Evolutionary conservation across 768 basidiomycete genomes (phyloP), one percentile per base, ranked within the genome.

Genomic region (Macrolepiota albuminosa): DNA sequence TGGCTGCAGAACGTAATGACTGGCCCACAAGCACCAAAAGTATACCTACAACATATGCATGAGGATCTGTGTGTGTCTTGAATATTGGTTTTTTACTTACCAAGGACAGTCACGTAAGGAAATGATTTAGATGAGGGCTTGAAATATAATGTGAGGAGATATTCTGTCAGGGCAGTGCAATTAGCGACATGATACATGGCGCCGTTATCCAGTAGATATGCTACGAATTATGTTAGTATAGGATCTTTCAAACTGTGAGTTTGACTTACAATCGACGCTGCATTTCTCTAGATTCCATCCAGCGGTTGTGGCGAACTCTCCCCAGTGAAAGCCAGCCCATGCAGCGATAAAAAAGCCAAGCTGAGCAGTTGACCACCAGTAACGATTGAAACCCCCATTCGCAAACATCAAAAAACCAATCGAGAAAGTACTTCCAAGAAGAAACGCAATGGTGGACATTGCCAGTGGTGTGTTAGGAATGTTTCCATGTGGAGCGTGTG

Each of bases 211-310:
- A 99, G 80, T 5, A 99, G 81, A 73, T 93, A 99, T 0, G 97
- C 97, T 99, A 61, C 5, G 29, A 46, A 40, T 52, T 31, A 60
- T 1, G 1, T 65, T 13, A 63, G 57, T 10, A 18, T 5, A 48
- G 26, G 36, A 48, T 6, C 34, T 40, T 24, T 54, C 37, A 40
- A 57, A 21, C 33, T 37, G 52, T 51, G 36, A 48, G 36, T n/a
- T 59, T 39, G 14, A 81, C 93, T 78, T 70, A 96, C 97, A 98
- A 69, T 95, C 92, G 8, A 97, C 84, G 60, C 87, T 92, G 68
- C 94, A 90, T 74, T 95, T 97, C 55, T 90, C 88, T 43, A 88
- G 75, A 72, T 98, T 98, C 89, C 93, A 98, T 26, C 93, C 93
- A 0, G 95, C 95, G 7, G 97, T 97, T 4, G 95, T 93, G 40